Evolutionary conservation across 148 eudicot species (phyloP).

Genomic region (Selenicereus undatus): DNA sequence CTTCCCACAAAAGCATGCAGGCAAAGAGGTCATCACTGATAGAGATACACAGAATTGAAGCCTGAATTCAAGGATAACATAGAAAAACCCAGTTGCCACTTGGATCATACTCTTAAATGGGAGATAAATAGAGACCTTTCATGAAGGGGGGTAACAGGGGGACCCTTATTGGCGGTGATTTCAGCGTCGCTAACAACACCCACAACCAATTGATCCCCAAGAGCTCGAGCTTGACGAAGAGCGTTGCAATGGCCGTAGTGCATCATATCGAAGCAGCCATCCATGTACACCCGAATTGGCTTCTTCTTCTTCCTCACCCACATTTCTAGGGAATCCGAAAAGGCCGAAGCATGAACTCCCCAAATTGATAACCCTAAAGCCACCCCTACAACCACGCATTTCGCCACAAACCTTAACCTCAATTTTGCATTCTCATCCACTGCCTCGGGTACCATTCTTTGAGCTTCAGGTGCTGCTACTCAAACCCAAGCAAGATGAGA

Average conservation of each 20-base stretch:
- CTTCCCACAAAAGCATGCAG: neutral
- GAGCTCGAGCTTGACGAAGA: constrained; percentile 93
- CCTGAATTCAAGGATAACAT: neutral
- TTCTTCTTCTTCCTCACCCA: constrained; percentile 50
- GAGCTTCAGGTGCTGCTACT: neutral
- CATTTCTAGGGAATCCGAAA: constrained; percentile 33
- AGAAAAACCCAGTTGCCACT: neutral
- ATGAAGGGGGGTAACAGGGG: constrained; percentile 89
- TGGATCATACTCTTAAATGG: neutral
- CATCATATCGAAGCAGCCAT: constrained; percentile 99
- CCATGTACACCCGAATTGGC: constrained; percentile 89
- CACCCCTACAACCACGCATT: constrained; percentile 57
- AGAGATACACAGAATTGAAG: neutral
- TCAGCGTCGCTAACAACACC: constrained; percentile 95
- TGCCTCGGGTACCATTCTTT: constrained; percentile 11
- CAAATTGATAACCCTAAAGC: constrained; percentile 62
- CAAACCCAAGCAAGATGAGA: neutral
- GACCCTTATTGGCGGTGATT: constrained; percentile 80
- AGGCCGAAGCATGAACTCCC: constrained; percentile 41
- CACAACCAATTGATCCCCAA: constrained; percentile 93
- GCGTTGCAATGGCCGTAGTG: constrained; percentile 99
- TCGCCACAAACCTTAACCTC: constrained; percentile 33
- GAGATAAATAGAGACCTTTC: constrained; percentile 51
- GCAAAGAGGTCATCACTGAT: neutral
- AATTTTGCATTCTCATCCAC: constrained; percentile 11